Base-by-base conservation (phyloP, 164 flowering plant genomes). In the Liquidambar formosana region DNA sequence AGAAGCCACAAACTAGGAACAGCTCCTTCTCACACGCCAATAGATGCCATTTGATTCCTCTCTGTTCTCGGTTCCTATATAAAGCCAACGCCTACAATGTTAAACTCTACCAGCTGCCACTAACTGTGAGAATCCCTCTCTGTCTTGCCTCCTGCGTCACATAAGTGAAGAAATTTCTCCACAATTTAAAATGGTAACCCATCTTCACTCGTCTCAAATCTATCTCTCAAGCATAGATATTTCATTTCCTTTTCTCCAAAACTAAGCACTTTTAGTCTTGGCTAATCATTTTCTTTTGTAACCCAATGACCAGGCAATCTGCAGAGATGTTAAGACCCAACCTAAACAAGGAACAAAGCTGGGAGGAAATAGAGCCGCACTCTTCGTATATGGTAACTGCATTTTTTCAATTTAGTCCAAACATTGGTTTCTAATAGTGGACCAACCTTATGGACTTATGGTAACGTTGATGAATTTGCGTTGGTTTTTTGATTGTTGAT, bases 291-390 rank as follows among this genome's bases (percentile, higher is more conserved):
- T 21, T 43, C 5, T 26, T 64, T n/a, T n/a, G 47, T 33, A 10
- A 23, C 16, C 16, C 67, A 65, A 51, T 51, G 57, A 18, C 10
- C 75, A 85, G 89, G 84, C 76, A 2, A 78, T 76, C 48, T 69
- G 71, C 71, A 67, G 63, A 52, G 80, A 82, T 80, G 77, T 61
- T 54, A 70, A 68, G 11, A 58, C 68, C 57, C 63, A 69, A 23
- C 26, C 69, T 15, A 38, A 51, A 43, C 75, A 75, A 73, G 75
- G 57, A 65, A 59, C 45, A 43, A 77, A 25, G 70, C 79, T 66
- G 0, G 94, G 94, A 72, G 94, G 94, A 70, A 67, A 8, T 10
- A 76, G 88, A 76, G 94, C 94, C 51, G 72, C 79, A 28, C 67
- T 87, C 25, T 89, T 85, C 73, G 85, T 89, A 28, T 87, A 79